These are phyloP conservation scores for Penicillium glabrum DNA, from an alignment of 2,329 filamentous ascomycete genomes.

Conservation along the genomic window DNA sequence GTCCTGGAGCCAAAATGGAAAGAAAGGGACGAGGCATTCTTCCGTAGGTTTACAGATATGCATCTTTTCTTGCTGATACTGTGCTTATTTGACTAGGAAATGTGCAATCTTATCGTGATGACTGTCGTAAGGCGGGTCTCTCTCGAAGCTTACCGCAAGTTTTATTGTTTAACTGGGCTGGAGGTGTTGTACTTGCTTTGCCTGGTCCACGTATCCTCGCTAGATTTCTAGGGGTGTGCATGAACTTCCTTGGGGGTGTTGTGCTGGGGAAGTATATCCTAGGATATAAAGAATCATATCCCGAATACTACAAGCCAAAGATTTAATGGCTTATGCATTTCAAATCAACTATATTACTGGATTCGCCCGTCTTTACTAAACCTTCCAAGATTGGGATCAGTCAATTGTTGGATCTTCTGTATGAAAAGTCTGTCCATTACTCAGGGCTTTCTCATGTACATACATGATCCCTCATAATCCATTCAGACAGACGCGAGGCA, in stretches of 20 bases:
- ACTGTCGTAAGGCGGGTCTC: conserved; percentile 8
- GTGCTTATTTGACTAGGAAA: conserved; percentile 3
- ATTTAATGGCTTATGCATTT: neutral
- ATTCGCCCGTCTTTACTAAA: too few species aligned
- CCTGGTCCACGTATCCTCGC: conserved; percentile 5
- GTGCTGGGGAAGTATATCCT: conserved; percentile 11
- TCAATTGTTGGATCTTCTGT: too few species aligned
- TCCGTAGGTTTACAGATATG: neutral
- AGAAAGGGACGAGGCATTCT: conserved; percentile 9
- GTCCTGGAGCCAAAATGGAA: conserved; percentile 6
- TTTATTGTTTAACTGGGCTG: conserved; percentile 8
- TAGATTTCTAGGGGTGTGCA: neutral
- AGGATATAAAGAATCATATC: conserved; percentile 8
- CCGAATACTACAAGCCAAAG: conserved; percentile 9
- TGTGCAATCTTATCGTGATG: conserved; percentile 14
- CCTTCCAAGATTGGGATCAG: too few species aligned
- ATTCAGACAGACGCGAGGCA: too few species aligned
- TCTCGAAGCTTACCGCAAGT: conserved; percentile 8
- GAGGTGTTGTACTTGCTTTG: conserved; percentile 10
- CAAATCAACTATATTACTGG: too few species aligned
- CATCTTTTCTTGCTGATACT: neutral
- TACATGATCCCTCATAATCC: too few species aligned
- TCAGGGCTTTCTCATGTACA: too few species aligned
- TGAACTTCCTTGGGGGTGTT: conserved; percentile 10
- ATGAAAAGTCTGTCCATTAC: too few species aligned